Conservation (phyloP, 176 grass and related monocot species). For the Urochloa ruziziensis region DNA sequence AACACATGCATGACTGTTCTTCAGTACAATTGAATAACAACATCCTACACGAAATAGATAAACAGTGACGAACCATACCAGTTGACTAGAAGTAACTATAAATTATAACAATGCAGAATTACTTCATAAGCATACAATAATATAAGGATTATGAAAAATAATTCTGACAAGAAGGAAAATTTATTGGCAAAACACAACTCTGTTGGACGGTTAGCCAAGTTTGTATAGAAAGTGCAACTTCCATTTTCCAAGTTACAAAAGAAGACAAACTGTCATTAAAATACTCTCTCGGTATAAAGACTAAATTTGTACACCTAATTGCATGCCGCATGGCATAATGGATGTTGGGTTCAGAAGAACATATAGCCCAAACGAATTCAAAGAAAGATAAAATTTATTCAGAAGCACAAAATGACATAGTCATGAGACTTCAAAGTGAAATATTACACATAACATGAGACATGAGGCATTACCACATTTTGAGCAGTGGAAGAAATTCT, state of each 20-base stretch:
- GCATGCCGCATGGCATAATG: not conserved
- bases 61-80: not conserved
- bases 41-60: slow-evolving; percentile 55
- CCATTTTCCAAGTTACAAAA: not conserved
- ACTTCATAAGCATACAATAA: not conserved
- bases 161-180: not conserved
- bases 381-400: not conserved
- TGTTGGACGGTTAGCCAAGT: not conserved
- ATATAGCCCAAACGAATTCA: not conserved
- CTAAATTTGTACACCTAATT: not conserved
- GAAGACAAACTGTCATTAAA: not conserved
- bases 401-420: not conserved
- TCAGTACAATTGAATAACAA: slow-evolving; percentile 77
- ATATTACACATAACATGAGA: not conserved
- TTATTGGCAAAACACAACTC: not conserved
- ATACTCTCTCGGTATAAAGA: too few relatives aligned
- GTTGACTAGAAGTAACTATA: not conserved
- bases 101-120: not conserved
- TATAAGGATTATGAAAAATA: not conserved
- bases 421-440: not conserved
- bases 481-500: slow-evolving; percentile 93
- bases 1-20: slow-evolving; percentile 84
- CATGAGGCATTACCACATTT: slow-evolving; percentile 69
- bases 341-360: not conserved
- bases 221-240: not conserved